A percentile compares a stretch with the other conserved stretches of the same genome.
Evolutionary conservation across 805 yeast species (phyloP).

Genomic region (Yarrowia deformans): DNA sequence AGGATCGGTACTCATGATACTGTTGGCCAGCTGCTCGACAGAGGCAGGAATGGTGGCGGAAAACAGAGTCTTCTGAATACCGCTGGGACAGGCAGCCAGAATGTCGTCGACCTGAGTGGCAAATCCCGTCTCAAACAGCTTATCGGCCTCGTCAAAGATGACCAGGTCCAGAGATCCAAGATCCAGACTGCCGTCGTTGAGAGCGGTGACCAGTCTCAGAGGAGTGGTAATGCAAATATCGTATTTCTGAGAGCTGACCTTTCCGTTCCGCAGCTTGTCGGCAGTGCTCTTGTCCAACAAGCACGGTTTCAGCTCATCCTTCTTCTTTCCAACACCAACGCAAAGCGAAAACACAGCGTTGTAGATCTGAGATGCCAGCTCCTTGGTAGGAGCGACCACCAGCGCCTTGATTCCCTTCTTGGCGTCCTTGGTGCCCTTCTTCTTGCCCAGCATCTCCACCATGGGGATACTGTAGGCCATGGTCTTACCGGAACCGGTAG

Average conservation of each 20-base stretch:
- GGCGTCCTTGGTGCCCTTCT: constrained; percentile 47
- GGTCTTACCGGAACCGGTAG: constrained; percentile 98
- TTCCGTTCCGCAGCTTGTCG: constrained; percentile 62
- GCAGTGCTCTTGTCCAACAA: constrained; percentile 64
- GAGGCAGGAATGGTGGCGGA: constrained; percentile 96
- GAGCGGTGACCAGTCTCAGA: constrained; percentile 79
- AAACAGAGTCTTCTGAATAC: constrained; percentile 75
- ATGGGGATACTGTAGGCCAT: constrained; percentile 87
- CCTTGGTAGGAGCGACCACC: constrained; percentile 92
- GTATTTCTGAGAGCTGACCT: constrained; percentile 57
- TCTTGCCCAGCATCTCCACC: constrained; percentile 59
- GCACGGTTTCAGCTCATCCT: constrained; percentile 65
- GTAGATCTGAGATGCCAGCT: constrained; percentile 85
- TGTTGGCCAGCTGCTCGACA: constrained; percentile 85
- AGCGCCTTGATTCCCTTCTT: constrained; percentile 69
- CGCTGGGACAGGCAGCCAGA: constrained; percentile 60
- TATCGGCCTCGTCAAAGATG: constrained; percentile 95
- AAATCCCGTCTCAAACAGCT: constrained; percentile 85
- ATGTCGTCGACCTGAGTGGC: constrained; percentile 90
- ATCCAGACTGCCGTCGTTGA: constrained; percentile 66
- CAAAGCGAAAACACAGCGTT: constrained; percentile 65
- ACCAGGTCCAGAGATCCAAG: constrained; percentile 73
- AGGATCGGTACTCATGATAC: constrained; percentile 79
- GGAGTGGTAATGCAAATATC: constrained; percentile 91
- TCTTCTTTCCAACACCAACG: constrained; percentile 38